phyloP scores from a whole-genome alignment of 768 basidiomycete genomes.

The Trametes cinnabarina region DNA sequence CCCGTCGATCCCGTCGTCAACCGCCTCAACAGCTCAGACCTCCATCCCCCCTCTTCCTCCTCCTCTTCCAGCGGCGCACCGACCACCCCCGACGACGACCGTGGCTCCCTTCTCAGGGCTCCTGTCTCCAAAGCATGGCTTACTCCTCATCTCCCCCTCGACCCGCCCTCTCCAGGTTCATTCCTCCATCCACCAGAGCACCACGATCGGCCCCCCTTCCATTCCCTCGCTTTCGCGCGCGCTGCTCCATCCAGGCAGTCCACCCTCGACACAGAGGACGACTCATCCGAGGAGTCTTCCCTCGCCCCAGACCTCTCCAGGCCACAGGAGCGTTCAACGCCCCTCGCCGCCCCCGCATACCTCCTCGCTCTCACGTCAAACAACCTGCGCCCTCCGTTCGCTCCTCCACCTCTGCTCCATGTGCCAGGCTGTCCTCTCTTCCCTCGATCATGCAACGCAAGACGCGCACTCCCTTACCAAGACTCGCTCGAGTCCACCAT shows the following conservation, averaged over 20 bases:
- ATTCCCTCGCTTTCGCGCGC: slow-evolving; percentile 5
- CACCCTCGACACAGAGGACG: slow-evolving; percentile 17
- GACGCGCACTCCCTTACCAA: slow-evolving; percentile 33
- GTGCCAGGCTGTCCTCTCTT: slow-evolving; percentile 38
- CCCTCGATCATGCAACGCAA: slow-evolving; percentile 55
- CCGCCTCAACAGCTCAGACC: slow-evolving; percentile 33
- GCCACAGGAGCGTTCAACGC: slow-evolving; percentile 16
- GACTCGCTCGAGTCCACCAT: slow-evolving; percentile 45
- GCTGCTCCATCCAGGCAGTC: slow-evolving; percentile 10
- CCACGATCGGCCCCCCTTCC: slow-evolving; percentile 4
- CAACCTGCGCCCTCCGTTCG: slow-evolving; percentile 40
- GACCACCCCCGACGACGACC: slow-evolving; percentile 54
- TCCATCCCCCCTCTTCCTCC: slow-evolving; percentile 35
- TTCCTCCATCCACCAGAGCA: slow-evolving; percentile 9
- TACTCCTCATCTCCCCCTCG: slow-evolving; percentile 4
- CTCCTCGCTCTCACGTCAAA: slow-evolving; percentile 46
- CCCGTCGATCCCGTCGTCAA: slow-evolving; percentile 25
- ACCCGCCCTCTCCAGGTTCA: slow-evolving; percentile 11
- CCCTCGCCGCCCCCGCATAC: slow-evolving; percentile 32
- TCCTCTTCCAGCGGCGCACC: slow-evolving; percentile 61
- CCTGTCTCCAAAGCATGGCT: slow-evolving; percentile 18
- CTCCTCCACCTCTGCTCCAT: slow-evolving; percentile 51
- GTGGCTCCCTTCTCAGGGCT: slow-evolving; percentile 11
- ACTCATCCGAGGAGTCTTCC: slow-evolving; percentile 19
- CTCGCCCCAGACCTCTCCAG: slow-evolving; percentile 13